A percentile compares a stretch with the other conserved stretches of the same genome.
These are phyloP conservation scores for Alternaria postmessia DNA, from an alignment of 2,329 filamentous ascomycete genomes.

Conservation along the genomic window DNA sequence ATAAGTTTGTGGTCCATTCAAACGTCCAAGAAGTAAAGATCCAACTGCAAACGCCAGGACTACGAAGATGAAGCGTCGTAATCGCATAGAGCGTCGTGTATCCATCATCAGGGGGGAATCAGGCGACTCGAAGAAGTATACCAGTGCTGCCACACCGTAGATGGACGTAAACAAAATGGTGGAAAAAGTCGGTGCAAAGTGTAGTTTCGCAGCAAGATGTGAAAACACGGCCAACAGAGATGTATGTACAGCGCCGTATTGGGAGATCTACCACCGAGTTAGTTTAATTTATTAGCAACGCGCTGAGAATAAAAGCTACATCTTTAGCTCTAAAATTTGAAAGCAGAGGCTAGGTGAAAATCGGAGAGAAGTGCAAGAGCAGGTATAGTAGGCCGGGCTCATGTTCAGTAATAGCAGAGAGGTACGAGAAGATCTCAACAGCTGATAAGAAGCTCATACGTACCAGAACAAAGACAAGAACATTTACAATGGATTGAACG, in stretches of 20 bases:
- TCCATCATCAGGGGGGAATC: conserved; percentile 30
- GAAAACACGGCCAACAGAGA: conserved; percentile 41
- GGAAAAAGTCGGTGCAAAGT: conserved; percentile 31
- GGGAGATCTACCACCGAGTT: conserved; percentile 32
- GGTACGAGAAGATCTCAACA: neutral
- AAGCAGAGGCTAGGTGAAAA: neutral
- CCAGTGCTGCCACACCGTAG: conserved; percentile 33
- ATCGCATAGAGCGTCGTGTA: conserved; percentile 33
- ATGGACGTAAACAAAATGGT: conserved; percentile 43
- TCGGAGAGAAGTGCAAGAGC: neutral
- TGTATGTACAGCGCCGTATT: conserved; percentile 38
- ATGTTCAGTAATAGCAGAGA: neutral
- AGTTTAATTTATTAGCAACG: neutral
- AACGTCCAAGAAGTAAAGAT: conserved; percentile 35
- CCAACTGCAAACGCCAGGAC: conserved; percentile 39
- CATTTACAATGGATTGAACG: conserved; percentile 35
- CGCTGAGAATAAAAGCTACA: neutral
- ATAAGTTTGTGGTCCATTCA: conserved; percentile 24
- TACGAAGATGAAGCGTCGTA: conserved; percentile 40
- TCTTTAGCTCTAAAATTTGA: neutral
- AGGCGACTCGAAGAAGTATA: conserved; percentile 33
- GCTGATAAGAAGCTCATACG: conserved; percentile 7
- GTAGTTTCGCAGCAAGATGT: conserved; percentile 39
- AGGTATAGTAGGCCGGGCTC: neutral
- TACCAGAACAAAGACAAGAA: conserved; percentile 44